These are phyloP conservation scores for Daphne laureola DNA, from an alignment of 441 rosid genomes.

Conservation along the genomic window DNA sequence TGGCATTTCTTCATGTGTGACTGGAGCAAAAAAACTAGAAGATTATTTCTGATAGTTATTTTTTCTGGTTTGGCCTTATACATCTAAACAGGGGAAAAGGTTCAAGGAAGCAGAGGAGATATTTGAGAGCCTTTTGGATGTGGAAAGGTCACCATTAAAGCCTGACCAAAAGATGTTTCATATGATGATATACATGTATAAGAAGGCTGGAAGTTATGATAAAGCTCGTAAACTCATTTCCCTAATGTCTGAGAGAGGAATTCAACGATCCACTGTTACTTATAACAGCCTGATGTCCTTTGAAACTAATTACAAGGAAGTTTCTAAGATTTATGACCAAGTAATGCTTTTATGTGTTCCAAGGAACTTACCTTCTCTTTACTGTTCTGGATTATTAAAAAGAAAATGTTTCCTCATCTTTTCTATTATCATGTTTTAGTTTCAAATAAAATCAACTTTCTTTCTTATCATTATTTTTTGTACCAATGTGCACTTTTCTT, in stretches of 20 bases:
- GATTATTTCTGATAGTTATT: background rate
- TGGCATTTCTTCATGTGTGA: background rate
- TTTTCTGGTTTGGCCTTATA: slow-evolving; percentile 6
- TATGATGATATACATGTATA: slow-evolving; percentile 88
- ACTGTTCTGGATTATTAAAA: background rate
- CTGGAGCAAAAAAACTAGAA: no score
- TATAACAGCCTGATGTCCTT: slow-evolving; percentile 93
- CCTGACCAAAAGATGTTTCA: slow-evolving; percentile 96
- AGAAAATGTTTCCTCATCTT: no score
- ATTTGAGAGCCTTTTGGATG: slow-evolving; percentile 65
- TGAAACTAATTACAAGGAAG: slow-evolving; percentile 88
- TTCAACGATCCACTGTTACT: slow-evolving; percentile 68
- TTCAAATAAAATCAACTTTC: no score
- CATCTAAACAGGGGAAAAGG: slow-evolving; percentile 48
- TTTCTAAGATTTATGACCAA: slow-evolving; percentile 91
- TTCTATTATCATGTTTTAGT: no score
- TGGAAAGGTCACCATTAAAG: slow-evolving; percentile 53
- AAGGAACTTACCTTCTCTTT: background rate
- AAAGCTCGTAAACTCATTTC: slow-evolving; percentile 73
- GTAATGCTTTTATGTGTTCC: slow-evolving; percentile 23
- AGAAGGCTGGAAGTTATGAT: slow-evolving; percentile 76
- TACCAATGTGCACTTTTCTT: background rate
- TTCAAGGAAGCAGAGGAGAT: slow-evolving; percentile 82
- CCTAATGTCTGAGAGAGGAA: slow-evolving; percentile 67
- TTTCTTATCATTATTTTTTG: no score